Percentiles rank a stretch among this genome's conserved stretches.
phyloP scores from a whole-genome alignment of 305 asterid species.

The Fraxinus latifolia region DNA sequence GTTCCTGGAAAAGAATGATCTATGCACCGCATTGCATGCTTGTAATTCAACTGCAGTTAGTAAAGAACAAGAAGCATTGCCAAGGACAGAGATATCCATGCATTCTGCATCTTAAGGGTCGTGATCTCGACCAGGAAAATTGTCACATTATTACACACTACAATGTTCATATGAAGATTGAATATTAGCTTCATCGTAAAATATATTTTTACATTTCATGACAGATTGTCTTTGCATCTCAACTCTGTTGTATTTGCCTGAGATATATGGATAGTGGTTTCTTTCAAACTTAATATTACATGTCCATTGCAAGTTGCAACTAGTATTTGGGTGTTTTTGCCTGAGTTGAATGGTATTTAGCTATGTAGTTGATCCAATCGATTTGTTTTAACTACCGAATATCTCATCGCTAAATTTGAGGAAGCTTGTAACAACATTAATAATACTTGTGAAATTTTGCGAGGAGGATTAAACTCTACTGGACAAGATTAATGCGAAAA shows the following conservation, averaged over 20 bases:
- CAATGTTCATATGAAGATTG: background rate
- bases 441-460: background rate
- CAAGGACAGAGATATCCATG: background rate
- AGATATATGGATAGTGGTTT: background rate
- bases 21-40: slow-evolving; percentile 28
- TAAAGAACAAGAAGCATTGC: background rate
- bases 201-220: background rate
- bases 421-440: background rate
- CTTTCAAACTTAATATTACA: background rate
- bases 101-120: background rate
- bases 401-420: background rate
- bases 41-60: background rate
- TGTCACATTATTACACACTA: background rate
- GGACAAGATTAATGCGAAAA: background rate
- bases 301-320: background rate
- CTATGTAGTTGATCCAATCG: background rate
- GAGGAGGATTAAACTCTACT: background rate
- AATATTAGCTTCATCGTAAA: background rate
- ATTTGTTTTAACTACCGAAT: background rate
- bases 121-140: background rate
- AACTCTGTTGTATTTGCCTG: background rate
- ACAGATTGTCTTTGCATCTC: background rate
- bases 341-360: background rate
- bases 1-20: slow-evolving; percentile 37
- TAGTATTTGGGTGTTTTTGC: background rate